Percentiles rank a stretch among this genome's conserved stretches.
These are phyloP conservation scores for Bryoglossum gracile DNA, from an alignment of 495 filamentous ascomycete genomes.

Conservation along the genomic window DNA sequence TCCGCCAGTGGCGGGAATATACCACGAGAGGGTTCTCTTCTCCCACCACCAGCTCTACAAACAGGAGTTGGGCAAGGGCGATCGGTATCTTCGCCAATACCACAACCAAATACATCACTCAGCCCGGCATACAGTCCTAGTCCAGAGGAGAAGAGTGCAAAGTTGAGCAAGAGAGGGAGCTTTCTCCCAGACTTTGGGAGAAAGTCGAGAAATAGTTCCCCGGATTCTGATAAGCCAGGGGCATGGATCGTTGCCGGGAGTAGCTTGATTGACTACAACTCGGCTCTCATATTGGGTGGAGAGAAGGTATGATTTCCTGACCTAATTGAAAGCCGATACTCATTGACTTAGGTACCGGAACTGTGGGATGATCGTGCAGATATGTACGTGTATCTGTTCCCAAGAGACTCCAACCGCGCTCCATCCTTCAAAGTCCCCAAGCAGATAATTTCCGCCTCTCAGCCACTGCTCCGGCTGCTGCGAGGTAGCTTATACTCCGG, in stretches of 20 bases:
- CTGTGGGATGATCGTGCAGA: conserved; percentile 83
- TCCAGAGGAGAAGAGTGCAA: conserved; percentile 13
- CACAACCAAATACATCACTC: conserved; percentile 8
- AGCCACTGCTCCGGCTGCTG: conserved; percentile 60
- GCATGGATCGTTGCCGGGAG: conserved; percentile 59
- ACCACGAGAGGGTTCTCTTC: too few relatives aligned
- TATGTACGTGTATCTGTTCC: conserved; percentile 77
- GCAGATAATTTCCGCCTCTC: conserved; percentile 61
- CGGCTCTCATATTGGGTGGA: conserved; percentile 46
- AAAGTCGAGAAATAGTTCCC: conserved; percentile 22
- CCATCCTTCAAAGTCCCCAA: conserved; percentile 76
- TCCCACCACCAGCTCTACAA: background rate
- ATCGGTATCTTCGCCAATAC: conserved; percentile 4
- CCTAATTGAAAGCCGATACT: too few relatives aligned
- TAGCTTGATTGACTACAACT: conserved; percentile 55
- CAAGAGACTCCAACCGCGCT: conserved; percentile 53
- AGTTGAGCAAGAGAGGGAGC: conserved; percentile 39
- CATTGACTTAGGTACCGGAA: conserved; percentile 60
- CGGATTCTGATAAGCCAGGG: conserved; percentile 3
- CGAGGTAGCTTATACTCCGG: conserved; percentile 48
- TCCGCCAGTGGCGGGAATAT: too few relatives aligned
- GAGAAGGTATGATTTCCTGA: conserved; percentile 35
- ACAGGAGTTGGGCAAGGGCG: background rate
- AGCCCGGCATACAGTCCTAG: conserved; percentile 15
- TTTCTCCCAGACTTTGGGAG: conserved; percentile 51